Base-by-base conservation (phyloP, 257 asterid species). In the Solanum bulbocastanum region DNA sequence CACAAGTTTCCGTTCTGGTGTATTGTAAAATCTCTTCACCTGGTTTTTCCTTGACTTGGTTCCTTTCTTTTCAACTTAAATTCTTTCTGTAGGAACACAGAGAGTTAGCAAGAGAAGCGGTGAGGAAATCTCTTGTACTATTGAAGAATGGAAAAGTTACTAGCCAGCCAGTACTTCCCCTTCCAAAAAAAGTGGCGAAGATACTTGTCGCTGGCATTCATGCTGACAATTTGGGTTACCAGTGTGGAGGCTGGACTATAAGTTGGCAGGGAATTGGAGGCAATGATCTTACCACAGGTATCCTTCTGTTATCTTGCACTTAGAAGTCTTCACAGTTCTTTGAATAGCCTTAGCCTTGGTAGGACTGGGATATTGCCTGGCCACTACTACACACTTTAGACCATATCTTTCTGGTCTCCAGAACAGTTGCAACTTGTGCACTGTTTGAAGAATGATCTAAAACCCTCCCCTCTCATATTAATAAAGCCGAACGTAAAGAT, bases 31-130 rank as follows among this genome's bases (percentile, higher is more conserved):
- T 79, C 25, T 79, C 62, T 78, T 42, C 84, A 25, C 37, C 62
- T 42, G 14, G 8, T 78, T 71, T 44, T 23, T 88, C 27, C 12
- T 44, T 46, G 42, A 81, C 30, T 49, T 49, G 62, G 66, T 44
- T 78, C 40, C 20, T 49, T 81, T 30, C 5, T 2, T 18, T 46
- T 49, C 73, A 86, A 73, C 65, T 49, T 40, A 82, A 82, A 49
- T 65, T 78, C 13, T 27, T 49, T 69, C 7, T 36, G 58, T 33
- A 87, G 88, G 88, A 87, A 37, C 86, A 82, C 13, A 82, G 86
- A 49, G 89, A 89, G 40, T 89, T 89, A 87, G 89, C 91, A 25
- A 83, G 91, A 23, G 89, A 89, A 87, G 91, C 89, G 14, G 91
- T 89, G 30, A 89, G 91, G 68, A 89, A 89, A 44, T 87, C 89